Conservation (phyloP, 2,329 filamentous ascomycete species). For the Penicillium sumatraense region DNA sequence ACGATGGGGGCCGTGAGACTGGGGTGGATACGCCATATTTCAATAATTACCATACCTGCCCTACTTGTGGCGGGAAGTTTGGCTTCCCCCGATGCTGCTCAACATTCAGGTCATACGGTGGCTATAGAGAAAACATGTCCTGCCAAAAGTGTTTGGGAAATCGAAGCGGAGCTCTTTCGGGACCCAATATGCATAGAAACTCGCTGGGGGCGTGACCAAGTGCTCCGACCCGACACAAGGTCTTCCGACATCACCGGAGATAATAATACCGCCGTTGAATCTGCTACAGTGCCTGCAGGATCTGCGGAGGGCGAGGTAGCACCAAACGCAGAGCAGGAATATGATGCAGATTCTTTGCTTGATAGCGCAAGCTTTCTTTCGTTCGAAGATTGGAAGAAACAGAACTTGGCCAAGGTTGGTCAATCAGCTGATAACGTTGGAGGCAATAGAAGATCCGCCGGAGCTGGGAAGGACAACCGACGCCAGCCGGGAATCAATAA, state of each 20-base stretch:
- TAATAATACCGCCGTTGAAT: conserved; percentile 1
- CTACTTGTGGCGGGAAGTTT: conserved; percentile 5
- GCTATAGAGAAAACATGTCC: conserved; percentile 14
- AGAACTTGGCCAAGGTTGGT: conserved; percentile 83
- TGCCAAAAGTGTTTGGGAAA: conserved; percentile 16
- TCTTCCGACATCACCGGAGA: background rate
- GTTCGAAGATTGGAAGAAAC: conserved; percentile 97
- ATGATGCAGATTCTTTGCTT: conserved; percentile 67
- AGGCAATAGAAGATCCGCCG: conserved; percentile 57
- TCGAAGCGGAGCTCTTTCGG: conserved; percentile 20
- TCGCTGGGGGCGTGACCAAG: conserved; percentile 11
- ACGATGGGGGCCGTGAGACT: conserved; percentile 18
- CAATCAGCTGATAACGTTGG: conserved; percentile 74
- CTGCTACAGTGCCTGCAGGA: conserved; percentile 3
- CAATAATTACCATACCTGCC: conserved; percentile 12
- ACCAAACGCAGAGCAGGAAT: conserved; percentile 38
- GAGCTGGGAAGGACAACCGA: conserved; percentile 54
- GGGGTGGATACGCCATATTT: conserved; percentile 10
- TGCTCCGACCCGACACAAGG: background rate
- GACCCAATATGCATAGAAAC: conserved; percentile 21
- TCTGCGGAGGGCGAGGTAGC: background rate
- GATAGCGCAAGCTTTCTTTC: conserved; percentile 87
- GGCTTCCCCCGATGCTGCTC: conserved; percentile 4
- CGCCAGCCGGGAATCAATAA: conserved; percentile 62
- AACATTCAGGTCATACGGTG: background rate